Percentiles rank a stretch among this genome's conserved stretches.
These are phyloP conservation scores for Chrysanthemum seticuspe DNA, from an alignment of 129 eudicot species.

Conservation along the genomic window DNA sequence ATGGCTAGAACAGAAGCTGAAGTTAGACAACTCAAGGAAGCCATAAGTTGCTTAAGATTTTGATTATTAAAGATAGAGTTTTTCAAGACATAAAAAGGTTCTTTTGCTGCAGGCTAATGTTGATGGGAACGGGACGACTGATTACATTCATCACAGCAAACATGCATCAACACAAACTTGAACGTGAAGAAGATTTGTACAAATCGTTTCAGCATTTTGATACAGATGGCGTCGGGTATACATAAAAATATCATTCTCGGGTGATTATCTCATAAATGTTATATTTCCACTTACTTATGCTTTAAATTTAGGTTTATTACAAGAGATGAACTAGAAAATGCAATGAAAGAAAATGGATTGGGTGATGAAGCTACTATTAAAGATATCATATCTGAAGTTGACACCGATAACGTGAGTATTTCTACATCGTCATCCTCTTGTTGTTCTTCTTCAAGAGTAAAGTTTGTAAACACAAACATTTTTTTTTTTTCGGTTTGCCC, in stretches of 20 bases:
- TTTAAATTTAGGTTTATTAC: constrained; percentile 62
- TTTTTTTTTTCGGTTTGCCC: constrained; percentile 46
- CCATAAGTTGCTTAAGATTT: too few species aligned
- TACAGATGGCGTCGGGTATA: constrained; percentile 78
- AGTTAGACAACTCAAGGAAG: too few species aligned
- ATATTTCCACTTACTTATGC: not conserved
- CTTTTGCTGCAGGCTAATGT: too few species aligned
- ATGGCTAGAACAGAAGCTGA: too few species aligned
- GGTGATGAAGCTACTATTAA: constrained; percentile 75
- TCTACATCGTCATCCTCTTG: not conserved
- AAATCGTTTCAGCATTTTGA: too few species aligned
- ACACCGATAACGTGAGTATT: constrained; percentile 71
- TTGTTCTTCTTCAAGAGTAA: not conserved
- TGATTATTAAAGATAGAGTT: too few species aligned
- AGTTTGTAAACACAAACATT: constrained; percentile 23
- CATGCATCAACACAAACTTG: too few species aligned
- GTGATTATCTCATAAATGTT: not conserved
- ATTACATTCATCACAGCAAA: too few species aligned
- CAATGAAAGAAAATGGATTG: constrained; percentile 82
- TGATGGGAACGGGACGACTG: too few species aligned
- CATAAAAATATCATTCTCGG: constrained; percentile 1
- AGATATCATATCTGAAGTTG: constrained; percentile 88
- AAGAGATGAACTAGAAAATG: constrained; percentile 79
- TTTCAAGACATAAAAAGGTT: too few species aligned
- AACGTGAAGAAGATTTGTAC: too few species aligned